A percentile compares a stretch with the other conserved stretches of the same genome.
Evolutionary conservation across 2,329 filamentous ascomycete genomes (phyloP).

Genomic region (Ophiosphaerella herpotricha): DNA sequence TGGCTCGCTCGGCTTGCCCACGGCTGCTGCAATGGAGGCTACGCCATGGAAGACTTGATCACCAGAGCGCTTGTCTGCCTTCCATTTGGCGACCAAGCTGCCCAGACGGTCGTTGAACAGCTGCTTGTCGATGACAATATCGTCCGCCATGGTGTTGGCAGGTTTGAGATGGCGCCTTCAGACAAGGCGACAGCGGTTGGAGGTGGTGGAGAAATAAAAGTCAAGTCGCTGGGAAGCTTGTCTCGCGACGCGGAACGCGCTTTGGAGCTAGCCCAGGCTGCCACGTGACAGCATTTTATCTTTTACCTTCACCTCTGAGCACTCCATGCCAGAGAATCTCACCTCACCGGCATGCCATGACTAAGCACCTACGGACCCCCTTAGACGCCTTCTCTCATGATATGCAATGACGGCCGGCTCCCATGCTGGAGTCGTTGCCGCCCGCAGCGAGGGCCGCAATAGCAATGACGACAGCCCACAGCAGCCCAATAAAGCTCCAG

Average conservation of each 20-base stretch:
- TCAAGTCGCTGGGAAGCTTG: constrained; percentile 15
- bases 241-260: constrained; percentile 30
- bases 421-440: constrained; percentile 38
- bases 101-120: constrained; percentile 92
- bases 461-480: constrained; percentile 17
- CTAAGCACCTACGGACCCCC: too few species aligned
- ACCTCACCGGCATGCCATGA: too few species aligned
- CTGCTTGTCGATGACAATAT: constrained; percentile 93
- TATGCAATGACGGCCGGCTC: constrained; percentile 46
- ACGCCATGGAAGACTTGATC: constrained; percentile 85
- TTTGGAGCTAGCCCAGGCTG: constrained; percentile 5
- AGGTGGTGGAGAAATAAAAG: constrained; percentile 25
- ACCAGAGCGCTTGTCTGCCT: constrained; percentile 87
- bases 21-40: constrained; percentile 83
- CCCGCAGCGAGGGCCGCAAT: constrained; percentile 20
- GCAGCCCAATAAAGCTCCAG: constrained; percentile 59
- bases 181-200: constrained; percentile 20
- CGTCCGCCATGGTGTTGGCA: constrained; percentile 60
- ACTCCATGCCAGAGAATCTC: too few species aligned
- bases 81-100: constrained; percentile 89
- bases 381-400: constrained; percentile 21
- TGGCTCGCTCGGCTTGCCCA: constrained; percentile 86
- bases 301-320: neutral
- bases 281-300: constrained; percentile 1
- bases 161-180: constrained; percentile 18